Base-by-base conservation (phyloP, 345 rosid genomes). In the Sapria himalayana region DNA sequence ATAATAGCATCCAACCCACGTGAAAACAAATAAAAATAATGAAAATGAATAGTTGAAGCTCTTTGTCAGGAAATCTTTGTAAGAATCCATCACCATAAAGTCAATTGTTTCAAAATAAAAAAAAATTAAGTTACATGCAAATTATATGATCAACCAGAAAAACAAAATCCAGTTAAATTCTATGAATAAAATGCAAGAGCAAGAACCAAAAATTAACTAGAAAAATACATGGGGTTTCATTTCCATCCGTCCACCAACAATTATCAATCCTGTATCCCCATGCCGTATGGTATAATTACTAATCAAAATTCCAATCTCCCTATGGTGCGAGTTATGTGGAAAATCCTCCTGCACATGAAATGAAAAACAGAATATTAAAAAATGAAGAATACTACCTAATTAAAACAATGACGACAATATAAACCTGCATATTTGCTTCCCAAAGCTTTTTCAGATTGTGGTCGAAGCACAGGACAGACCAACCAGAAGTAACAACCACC, bases 201-300 rank as follows among this genome's bases (percentile, higher is more conserved):
- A 25, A 25, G 9, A 9, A 25, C 5, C 31, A 25, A 25, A n/a
- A n/a, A n/a, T n/a, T n/a, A n/a, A n/a, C n/a, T n/a, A n/a, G n/a
- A n/a, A 36, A 59, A 73, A 64, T 76, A 82, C 98, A 79, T 82
- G 84, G 25, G 81, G 76, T 54, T 69, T 94, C 64, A 71, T 40
- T 65, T 89, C 93, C 92, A 82, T 89, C 65, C 98, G 71, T 52
- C 95, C 98, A 52, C 95, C 93, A 53, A 89, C 72, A 42, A 89
- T 67, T 39, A 89, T 62, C 61, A 89, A 56, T 42, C 98, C 93
- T 0, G 72, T 47, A 66, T 89, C 98, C 24, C 86, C 93, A 29
- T 76, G 92, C 71, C 58, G 78, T 63, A 82, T 56, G 4, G 95
- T 82, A 56, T 74, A 89, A 67, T 82, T 82, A 66, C 76, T 79